Conservation (phyloP, 2,329 filamentous ascomycete species). For the Phaeomoniella chlamydospora region DNA sequence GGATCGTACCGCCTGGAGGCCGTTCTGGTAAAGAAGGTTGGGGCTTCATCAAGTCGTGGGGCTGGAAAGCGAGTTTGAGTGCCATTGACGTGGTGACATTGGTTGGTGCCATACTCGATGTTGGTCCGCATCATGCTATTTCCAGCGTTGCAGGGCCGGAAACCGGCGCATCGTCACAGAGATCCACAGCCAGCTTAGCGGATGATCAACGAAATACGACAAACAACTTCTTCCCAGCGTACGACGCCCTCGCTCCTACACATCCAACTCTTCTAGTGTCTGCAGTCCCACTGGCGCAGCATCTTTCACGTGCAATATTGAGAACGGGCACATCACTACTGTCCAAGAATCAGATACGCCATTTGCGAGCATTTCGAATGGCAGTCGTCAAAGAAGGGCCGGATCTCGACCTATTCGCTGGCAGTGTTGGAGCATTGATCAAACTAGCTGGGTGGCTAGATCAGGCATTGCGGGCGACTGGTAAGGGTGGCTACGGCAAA, state of each 20-base stretch:
- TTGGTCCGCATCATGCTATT: constrained; percentile 39
- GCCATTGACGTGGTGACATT: constrained; percentile 91
- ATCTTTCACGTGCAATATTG: constrained; percentile 82
- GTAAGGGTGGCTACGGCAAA: constrained; percentile 54
- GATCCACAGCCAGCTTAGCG: constrained; percentile 1
- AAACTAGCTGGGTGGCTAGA: constrained; percentile 91
- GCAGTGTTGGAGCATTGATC: constrained; percentile 70
- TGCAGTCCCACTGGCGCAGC: constrained; percentile 68
- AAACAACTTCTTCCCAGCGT: constrained; percentile 40
- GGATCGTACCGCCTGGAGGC: constrained; percentile 68
- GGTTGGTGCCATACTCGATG: constrained; percentile 81
- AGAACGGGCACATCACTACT: constrained; percentile 83
- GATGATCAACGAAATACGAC: constrained; percentile 5
- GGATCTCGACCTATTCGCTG: constrained; percentile 80
- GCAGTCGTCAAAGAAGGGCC: constrained; percentile 91
- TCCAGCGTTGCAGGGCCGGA: not conserved
- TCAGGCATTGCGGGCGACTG: constrained; percentile 81
- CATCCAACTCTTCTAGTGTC: constrained; percentile 47
- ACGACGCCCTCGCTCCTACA: constrained; percentile 37
- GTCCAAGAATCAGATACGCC: constrained; percentile 85
- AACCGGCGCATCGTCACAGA: constrained; percentile 1
- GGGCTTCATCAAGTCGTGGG: constrained; percentile 96
- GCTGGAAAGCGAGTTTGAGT: constrained; percentile 86
- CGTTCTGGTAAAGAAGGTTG: constrained; percentile 74
- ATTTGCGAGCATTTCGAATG: constrained; percentile 84